phyloP scores from a whole-genome alignment of 179 eudicot species.

The Amaranthus tricolor region DNA sequence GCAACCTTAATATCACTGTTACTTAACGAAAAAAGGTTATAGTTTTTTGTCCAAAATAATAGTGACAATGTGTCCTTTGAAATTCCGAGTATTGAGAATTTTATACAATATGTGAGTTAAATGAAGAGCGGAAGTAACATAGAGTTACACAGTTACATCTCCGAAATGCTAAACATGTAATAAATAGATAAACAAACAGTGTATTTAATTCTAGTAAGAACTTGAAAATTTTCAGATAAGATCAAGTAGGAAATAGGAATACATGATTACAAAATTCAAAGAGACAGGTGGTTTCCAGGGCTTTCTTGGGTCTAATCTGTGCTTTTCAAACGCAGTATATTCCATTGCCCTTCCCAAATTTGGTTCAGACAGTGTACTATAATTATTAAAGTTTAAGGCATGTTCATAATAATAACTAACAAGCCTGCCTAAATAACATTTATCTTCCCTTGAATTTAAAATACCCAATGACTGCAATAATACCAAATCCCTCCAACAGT shows the following conservation, averaged over 20 bases:
- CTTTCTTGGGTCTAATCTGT: constrained; percentile 26
- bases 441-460: constrained; percentile 1
- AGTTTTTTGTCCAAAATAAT: background rate
- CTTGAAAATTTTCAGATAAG: background rate
- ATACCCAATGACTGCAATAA: too few species aligned
- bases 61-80: background rate
- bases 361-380: constrained; percentile 11
- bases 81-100: background rate
- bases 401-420: constrained; percentile 22
- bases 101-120: background rate
- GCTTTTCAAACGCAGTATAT: constrained; percentile 34
- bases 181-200: background rate
- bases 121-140: background rate
- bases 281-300: constrained; percentile 20
- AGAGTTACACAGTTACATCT: background rate
- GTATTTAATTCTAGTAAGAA: background rate
- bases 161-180: background rate
- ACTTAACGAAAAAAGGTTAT: background rate
- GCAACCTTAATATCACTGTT: too few species aligned
- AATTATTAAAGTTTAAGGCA: constrained; percentile 10
- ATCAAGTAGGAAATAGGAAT: background rate
- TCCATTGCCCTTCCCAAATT: background rate
- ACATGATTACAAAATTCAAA: constrained; percentile 26
- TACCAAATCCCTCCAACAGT: background rate
- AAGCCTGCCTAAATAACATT: constrained; percentile 1